Base-by-base conservation (phyloP, 2,329 filamentous ascomycete genomes). In the Malbranchea cinnamomea region DNA sequence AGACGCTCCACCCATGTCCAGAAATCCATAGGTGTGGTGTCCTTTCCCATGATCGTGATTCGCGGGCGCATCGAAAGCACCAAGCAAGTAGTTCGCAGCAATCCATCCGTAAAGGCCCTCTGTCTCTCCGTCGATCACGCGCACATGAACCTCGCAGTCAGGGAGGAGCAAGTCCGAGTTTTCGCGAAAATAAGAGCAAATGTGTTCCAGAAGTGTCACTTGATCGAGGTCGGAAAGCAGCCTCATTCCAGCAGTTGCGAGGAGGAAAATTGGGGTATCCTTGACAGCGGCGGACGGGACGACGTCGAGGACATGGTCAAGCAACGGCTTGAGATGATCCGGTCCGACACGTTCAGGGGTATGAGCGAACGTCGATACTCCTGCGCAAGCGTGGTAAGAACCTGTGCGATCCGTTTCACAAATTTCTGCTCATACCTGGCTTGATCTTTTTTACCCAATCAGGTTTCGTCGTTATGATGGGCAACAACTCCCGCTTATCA, bases 61-160 rank as follows among this genome's bases (percentile, higher is more conserved):
- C 29, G 75, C 60, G 0, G 82, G 76, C 11, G 68, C 63, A 50
- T 95, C 80, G 45, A 98, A 95, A 3, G 84, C 83, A 16, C 84
- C 87, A 1, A 98, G 65, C 17, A 98, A 59, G 48, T 98, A 98
- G 49, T 98, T 98, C 31, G 87, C 81, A 5, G 91, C 87, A 43
- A 98, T 79, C 89, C 89, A 98, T 22, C 89, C 89, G 46, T 95
- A 98, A 17, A 98, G 56, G 2, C 85, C 89, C 54, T 98, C 89
- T 0, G 89, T 95, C 53, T 93, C 85, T 24, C 89, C 89, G 0
- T 84, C 74, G 38, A 98, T 98, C 18, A 95, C 83, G 52, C 94
- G 85, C 10, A 98, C 77, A 48, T 95, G 83, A 22, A 82, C 57
- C 36, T 69, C 70, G 60, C 89, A 98, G 50, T 95, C 82, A n/a